Conservation (phyloP, 2,329 filamentous ascomycete species). For the Ophiostoma ips region DNA sequence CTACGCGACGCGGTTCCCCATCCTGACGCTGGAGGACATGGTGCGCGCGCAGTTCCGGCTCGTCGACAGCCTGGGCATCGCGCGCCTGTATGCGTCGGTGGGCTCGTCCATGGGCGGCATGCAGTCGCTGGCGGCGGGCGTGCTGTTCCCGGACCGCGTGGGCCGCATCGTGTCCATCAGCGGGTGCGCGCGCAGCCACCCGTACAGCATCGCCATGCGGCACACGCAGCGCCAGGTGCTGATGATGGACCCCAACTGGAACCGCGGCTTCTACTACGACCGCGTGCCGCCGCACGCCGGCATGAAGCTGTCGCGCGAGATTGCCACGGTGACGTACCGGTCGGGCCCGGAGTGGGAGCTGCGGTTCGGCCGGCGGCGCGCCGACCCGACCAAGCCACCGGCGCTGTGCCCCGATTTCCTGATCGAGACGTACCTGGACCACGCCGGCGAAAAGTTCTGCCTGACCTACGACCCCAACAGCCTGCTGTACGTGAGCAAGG, state of each 20-base stretch:
- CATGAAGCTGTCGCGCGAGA: conserved; percentile 96
- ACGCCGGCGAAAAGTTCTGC: conserved; percentile 96
- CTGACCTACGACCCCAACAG: conserved; percentile 94
- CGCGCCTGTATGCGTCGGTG: conserved; percentile 77
- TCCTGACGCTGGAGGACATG: conserved; percentile 95
- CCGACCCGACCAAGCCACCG: conserved; percentile 73
- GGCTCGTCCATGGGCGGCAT: conserved; percentile 98
- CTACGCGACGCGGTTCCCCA: conserved; percentile 91
- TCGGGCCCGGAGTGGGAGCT: conserved; percentile 97
- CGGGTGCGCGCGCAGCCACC: conserved; percentile 86
- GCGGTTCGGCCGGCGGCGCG: conserved; percentile 75
- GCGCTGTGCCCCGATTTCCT: conserved; percentile 95
- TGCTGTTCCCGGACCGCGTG: conserved; percentile 70
- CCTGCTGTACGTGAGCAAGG: conserved; percentile 90
- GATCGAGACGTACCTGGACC: conserved; percentile 95
- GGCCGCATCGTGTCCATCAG: conserved; percentile 76
- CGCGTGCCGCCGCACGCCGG: conserved; percentile 80
- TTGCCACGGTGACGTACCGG: conserved; percentile 93
- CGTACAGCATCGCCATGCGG: conserved; percentile 96
- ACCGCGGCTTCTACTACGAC: conserved; percentile 85
- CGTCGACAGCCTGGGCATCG: conserved; percentile 63
- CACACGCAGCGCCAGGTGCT: conserved; percentile 94
- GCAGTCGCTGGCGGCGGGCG: conserved; percentile 82
- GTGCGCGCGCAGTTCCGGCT: conserved; percentile 88
- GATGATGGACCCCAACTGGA: conserved; percentile 99